Conservation (phyloP, 768 basidiomycete genomes). For the Hericium rajendrae region DNA sequence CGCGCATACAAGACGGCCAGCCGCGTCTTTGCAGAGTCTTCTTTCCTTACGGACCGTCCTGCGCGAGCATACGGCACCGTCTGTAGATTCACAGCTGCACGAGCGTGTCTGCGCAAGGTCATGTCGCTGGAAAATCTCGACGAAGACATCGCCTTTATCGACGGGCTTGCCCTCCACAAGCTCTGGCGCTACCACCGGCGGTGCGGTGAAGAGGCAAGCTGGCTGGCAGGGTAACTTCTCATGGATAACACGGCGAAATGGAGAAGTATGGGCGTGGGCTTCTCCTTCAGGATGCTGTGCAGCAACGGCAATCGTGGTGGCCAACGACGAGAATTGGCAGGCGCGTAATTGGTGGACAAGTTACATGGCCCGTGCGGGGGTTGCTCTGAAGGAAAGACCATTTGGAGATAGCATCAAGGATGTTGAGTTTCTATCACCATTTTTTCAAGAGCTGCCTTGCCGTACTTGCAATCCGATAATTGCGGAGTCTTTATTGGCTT, state of each 20-base stretch:
- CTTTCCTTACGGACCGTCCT: background rate
- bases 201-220: background rate
- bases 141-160: background rate
- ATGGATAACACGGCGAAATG: background rate
- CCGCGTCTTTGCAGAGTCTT: slow-evolving; percentile 2
- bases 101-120: background rate
- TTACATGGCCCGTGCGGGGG: background rate
- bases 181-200: background rate
- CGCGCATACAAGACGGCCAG: background rate
- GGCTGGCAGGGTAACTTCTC: background rate
- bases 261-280: background rate
- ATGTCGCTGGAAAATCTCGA: background rate
- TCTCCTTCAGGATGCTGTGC: background rate
- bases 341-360: background rate
- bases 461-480: background rate
- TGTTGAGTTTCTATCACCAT: background rate
- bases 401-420: background rate
- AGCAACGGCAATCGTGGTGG: background rate
- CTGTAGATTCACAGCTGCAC: background rate
- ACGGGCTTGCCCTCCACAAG: background rate
- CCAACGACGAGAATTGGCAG: background rate
- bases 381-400: background rate
- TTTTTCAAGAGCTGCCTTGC: background rate
- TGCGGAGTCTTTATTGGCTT: background rate
- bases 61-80: background rate